Base-by-base conservation (phyloP, 192 early-diverging fungal species). In the Rhizoclosmatium globosum region DNA sequence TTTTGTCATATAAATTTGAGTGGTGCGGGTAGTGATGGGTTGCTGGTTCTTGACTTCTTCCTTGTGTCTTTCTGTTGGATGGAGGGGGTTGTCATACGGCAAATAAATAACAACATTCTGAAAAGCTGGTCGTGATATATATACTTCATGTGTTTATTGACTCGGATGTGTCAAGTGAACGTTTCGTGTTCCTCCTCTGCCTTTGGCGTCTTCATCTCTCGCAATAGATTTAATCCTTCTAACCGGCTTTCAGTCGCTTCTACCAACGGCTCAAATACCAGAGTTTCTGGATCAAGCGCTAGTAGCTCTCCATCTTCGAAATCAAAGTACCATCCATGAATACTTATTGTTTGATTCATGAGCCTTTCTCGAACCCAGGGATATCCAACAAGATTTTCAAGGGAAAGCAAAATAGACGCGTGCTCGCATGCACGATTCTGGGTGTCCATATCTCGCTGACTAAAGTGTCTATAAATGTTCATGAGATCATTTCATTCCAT, bases 291-390 rank as follows among this genome's bases (percentile, higher is more conserved):
- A 62, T 82, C 66, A 53, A 83, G 81, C 2, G 79, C 85, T 7
- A 82, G 67, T 11, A 87, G 71, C 21, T 82, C 80, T 2, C 85
- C 85, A n/a, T 56, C 74, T 62, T 76, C 80, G 67, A 87, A 87
- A 50, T 87, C 85, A 68, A 87, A 87, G 61, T 84, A 87, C 85
- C 85, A 87, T 17, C 85, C 85, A 68, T 76, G 82, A 21, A 87
- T 77, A 45, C 61, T 81, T 47, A 87, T 82, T 48, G 76, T 78
- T 38, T 76, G 77, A 39, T 57, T 72, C 38, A 73, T 65, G 4
- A 87, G 76, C 17, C 70, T 47, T 3, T 82, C 81, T 2, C 65
- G 42, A 42, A 87, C 73, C 82, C 82, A 87, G 4, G 85, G 85
- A 47, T 87, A 87, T 2, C 74, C 62, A 19, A 81, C 78, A 17